phyloP scores from a whole-genome alignment of 108 stramenopile species.

The Cyclotella choctawhatcheeana region DNA sequence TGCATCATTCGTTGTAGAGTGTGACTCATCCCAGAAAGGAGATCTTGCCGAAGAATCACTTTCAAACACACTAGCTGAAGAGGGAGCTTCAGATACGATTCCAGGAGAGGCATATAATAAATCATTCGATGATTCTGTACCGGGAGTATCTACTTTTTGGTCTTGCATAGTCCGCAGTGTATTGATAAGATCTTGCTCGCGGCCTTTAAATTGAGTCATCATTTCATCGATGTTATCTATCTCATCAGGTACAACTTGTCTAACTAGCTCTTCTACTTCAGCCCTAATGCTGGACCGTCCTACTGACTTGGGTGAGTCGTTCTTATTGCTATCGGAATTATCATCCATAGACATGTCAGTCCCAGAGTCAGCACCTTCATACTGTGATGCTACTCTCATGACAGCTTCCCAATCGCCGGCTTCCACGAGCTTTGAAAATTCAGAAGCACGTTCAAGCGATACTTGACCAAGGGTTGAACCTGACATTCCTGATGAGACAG shows the following conservation, averaged over 20 bases:
- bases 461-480: slow-evolving; percentile 12
- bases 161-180: slow-evolving; percentile 69
- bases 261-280: slow-evolving; percentile 57
- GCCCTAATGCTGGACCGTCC: slow-evolving; percentile 15
- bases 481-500: slow-evolving; percentile 19
- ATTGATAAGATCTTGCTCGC: slow-evolving; percentile 60
- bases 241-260: slow-evolving; percentile 63
- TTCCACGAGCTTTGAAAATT: slow-evolving; percentile 49
- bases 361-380: slow-evolving; percentile 36
- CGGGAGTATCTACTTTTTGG: not conserved
- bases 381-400: slow-evolving; percentile 41
- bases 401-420: slow-evolving; percentile 56
- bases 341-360: slow-evolving; percentile 13
- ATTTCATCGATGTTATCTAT: slow-evolving; percentile 67
- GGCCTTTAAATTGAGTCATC: slow-evolving; percentile 57
- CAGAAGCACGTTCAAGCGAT: slow-evolving; percentile 24
- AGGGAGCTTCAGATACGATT: not conserved
- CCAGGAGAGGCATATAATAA: slow-evolving; percentile 3
- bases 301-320: slow-evolving; percentile 6
- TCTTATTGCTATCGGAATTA: slow-evolving; percentile 1
- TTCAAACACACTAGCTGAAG: slow-evolving; percentile 4
- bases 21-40: not conserved
- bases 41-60: slow-evolving; percentile 4
- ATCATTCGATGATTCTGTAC: slow-evolving; percentile 7
- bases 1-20: slow-evolving; percentile 4